Base-by-base conservation (phyloP, 352 stramenopile species). In the Pythium apleroticum region DNA sequence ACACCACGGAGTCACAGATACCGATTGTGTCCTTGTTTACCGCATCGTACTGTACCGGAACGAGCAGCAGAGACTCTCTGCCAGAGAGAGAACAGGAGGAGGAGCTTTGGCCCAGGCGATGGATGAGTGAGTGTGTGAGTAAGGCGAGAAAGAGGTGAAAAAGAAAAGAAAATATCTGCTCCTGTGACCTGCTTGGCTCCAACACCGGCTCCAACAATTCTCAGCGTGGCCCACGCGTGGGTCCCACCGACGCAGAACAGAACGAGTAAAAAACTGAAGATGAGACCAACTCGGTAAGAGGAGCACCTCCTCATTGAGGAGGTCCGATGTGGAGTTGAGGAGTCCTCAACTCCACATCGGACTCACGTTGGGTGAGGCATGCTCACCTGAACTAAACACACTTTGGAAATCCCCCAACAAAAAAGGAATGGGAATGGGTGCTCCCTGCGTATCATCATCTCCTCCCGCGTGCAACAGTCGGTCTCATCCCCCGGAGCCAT, bases 1-100 rank as follows among this genome's bases (percentile, higher is more conserved):
- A 68, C 62, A 45, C 33, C 25, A 39, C 7, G 31, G 53, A 27
- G 62, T 68, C 62, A 68, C 53, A 20, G n/a, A 15, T 25, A 27
- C 19, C 12, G 25, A 57, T 52, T 57, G 8, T 28, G 43, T 19
- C 14, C 20, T 15, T 28, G 43, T 3, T 50, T 12, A 28, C 35
- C 4, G n/a, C n/a, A n/a, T n/a, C n/a, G n/a, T n/a, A n/a, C n/a
- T n/a, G n/a, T n/a, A n/a, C n/a, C n/a, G n/a, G n/a, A n/a, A n/a
- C n/a, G n/a, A n/a, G n/a, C n/a, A n/a, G n/a, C n/a, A n/a, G n/a
- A n/a, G n/a, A n/a, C n/a, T n/a, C n/a, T n/a, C n/a, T n/a, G n/a
- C n/a, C n/a, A n/a, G n/a, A n/a, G n/a, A n/a, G 31, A 48, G 41
- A 46, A 15, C 41, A 48, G 2, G 41, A 24, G 8, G 6, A 48